Base-by-base conservation (phyloP, 306 rosid species). In the Lathyrus aphaca region DNA sequence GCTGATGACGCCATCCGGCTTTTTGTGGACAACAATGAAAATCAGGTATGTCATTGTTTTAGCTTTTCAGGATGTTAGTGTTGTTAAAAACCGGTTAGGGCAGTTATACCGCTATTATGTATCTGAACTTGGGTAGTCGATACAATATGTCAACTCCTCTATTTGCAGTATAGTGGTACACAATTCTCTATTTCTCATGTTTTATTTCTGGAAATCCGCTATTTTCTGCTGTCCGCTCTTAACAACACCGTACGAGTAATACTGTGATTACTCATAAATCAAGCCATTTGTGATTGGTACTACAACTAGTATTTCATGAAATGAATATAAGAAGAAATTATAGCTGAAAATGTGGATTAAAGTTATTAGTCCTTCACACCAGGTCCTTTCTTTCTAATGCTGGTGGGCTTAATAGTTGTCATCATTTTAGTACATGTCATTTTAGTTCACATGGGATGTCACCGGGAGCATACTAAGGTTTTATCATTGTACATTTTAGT, bases 1-100 rank as follows among this genome's bases (percentile, higher is more conserved):
- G 97, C 97, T 48, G 99, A 94, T 72, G 89, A 94, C 77, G 81
- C 88, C 50, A 89, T 94, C 49, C 84, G 87, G 18, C 81, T 91
- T 74, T 95, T 95, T 75, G 93, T 81, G 78, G 88, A 86, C 74
- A 82, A 86, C 67, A 65, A 54, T 16, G 87, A 91, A 73, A 77
- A 77, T 65, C 72, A 69, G 88, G 99, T 95, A 82, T 79, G 73
- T 14, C 75, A 11, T 8, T 38, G 54, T 40, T 59, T 30, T 30
- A 35, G 19, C 15, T 46, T 43, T 10, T 30, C 37, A 35, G 59
- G 43, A 71, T 38, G 18, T 23, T 25, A 49, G 17, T 35, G 39
- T 35, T 35, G 39, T 35, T 35, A 35, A 35, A 35, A 35, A 1
- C 10, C 8, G 10, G 39, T 6, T 35, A 35, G 39, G 9, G 38